Evolutionary conservation across 2,329 filamentous ascomycete genomes (phyloP).

Genomic region (Fusarium sp.): DNA sequence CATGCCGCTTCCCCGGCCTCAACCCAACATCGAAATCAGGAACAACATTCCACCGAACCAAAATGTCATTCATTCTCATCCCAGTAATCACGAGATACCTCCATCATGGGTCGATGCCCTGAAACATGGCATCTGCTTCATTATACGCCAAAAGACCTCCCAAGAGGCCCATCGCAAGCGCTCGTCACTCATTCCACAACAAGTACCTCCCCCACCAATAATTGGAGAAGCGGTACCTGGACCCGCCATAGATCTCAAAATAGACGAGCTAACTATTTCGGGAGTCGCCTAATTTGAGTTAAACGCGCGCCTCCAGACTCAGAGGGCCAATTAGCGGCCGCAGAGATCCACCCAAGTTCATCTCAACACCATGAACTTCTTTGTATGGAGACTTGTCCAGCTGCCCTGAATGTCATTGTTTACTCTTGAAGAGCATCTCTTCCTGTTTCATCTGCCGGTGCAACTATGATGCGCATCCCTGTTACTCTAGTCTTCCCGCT

Average conservation of each 20-base stretch:
- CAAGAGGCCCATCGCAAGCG: slow-evolving; percentile 26
- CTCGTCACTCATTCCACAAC: slow-evolving; percentile 8
- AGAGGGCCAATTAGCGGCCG: slow-evolving; percentile 33
- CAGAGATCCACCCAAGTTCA: slow-evolving; percentile 24
- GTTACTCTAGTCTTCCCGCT: slow-evolving; percentile 27
- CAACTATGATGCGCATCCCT: slow-evolving; percentile 41
- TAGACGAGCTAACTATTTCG: slow-evolving; percentile 38
- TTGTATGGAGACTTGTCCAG: slow-evolving; percentile 1
- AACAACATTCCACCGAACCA: background rate
- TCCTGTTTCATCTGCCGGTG: slow-evolving; percentile 26
- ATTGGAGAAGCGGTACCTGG: slow-evolving; percentile 18
- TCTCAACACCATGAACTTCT: slow-evolving; percentile 36
- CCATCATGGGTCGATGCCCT: slow-evolving; percentile 16
- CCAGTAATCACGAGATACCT: background rate
- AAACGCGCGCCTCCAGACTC: slow-evolving; percentile 44
- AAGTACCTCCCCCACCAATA: slow-evolving; percentile 31
- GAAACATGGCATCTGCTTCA: slow-evolving; percentile 42
- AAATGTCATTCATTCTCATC: background rate
- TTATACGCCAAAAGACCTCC: slow-evolving; percentile 32
- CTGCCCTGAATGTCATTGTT: background rate
- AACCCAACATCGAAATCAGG: background rate
- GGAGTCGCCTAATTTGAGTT: slow-evolving; percentile 40
- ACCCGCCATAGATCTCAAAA: slow-evolving; percentile 30
- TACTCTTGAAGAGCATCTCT: background rate
- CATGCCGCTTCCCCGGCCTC: background rate